Evolutionary conservation across 306 rosid species (phyloP), one percentile per base, ranked within the genome.

Genomic region (Castanopsis chinensis): DNA sequence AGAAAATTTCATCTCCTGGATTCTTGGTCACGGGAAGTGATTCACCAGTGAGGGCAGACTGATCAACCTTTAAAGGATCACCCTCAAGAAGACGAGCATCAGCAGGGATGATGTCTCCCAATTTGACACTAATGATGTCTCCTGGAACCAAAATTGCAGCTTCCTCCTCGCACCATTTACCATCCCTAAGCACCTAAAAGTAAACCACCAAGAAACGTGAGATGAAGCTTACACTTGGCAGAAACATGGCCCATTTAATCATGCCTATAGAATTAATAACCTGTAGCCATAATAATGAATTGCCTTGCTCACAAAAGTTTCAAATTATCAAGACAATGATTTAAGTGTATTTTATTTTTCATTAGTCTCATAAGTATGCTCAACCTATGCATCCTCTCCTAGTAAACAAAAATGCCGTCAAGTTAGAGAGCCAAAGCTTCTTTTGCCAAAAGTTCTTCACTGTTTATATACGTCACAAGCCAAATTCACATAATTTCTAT

Each of bases 11-110:
- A 78, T 95, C 96, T 64, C 99, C 99, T 0, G 99, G 99, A 83
- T 41, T 69, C 81, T 80, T 95, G 27, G 98, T 95, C 54, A 90
- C 99, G 0, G 99, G 99, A 77, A 95, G 99, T 23, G 99, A 95
- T 82, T 95, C 99, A 84, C 99, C 99, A 0, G 99, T 96, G 54
- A 96, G 90, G 11, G 99, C 99, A 49, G 99, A 96, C 75, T 96
- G 99, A 75, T 96, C 99, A 33, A 96, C 27, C 89, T 93, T 96
- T 71, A 96, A 87, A 37, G 99, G 90, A 82, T 96, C 99, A 54
- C 99, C 99, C 81, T 96, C 99, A 0, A 96, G 99, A 83, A 96
- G 98, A 84, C 99, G 99, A 28, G 98, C 99, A 89, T 96, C 99
- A 3, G 99, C 99, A 18, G 99, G 99, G 83, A 96, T 72, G 71